Evolutionary conservation across 2,329 filamentous ascomycete genomes (phyloP), one percentile per base, ranked within the genome.

Genomic region (Elsinoe necatrix): DNA sequence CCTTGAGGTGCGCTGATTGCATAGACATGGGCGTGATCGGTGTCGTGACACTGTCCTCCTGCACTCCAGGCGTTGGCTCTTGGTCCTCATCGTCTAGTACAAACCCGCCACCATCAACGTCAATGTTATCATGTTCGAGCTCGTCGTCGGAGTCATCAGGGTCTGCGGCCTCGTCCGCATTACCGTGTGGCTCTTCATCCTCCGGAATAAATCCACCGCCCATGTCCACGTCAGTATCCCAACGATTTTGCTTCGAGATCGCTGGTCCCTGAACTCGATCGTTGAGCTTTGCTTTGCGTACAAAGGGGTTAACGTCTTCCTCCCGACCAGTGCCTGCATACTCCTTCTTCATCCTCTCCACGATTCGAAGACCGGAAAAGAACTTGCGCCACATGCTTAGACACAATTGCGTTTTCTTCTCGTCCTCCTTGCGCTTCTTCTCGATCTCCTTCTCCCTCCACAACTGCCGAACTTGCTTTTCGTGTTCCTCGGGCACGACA

Each of bases 351-450:
- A 95, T 85, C 50, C 89, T 79, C 68, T 93, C 80, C 18, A 89
- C 78, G 57, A 97, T 93, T 2, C 89, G 80, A 71, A 96, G 68
- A 0, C 91, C 91, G 77, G 91, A 87, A 12, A 95, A 71, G 63
- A 96, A 89, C 69, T 87, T 95, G 57, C 87, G 81, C 93, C 93
- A 98, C 62, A 83, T 81, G 0, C 79, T 80, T 45, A 97, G 67
- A 0, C 87, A 84, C 11, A 80, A 77, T 60, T 87, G 90, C 54
- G 85, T 82, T 6, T 87, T 79, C 72, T 95, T 96, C 59, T 87
- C 85, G 59, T 93, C 85, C 66, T 95, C 90, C 64, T 89, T 92
- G 52, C 85, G 82, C 50, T 77, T 77, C 54, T 83, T 80, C 68
- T 95, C 89, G 62, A 89, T 87, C 60, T 93, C 86, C 57, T 84